Percentiles rank a stretch among this genome's conserved stretches.
These are phyloP conservation scores for Amanita rimosa DNA, from an alignment of 768 basidiomycete genomes.

Conservation along the genomic window DNA sequence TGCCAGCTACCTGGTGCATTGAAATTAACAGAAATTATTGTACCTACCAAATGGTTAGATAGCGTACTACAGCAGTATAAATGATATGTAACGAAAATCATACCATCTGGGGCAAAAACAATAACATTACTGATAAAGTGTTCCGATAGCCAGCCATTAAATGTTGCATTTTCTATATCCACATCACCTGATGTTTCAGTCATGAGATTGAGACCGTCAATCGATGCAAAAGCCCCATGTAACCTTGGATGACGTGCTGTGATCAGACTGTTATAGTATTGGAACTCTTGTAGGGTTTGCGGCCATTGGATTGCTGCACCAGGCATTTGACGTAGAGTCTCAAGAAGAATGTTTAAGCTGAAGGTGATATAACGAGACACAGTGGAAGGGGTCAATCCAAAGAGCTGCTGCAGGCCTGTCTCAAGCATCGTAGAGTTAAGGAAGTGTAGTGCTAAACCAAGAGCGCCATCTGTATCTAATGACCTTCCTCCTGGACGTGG, in stretches of 20 bases:
- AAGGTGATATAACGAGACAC: constrained; percentile 21
- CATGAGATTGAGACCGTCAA: too few relatives aligned
- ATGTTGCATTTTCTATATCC: too few relatives aligned
- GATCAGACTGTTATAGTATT: constrained; percentile 14
- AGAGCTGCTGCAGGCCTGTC: constrained; percentile 24
- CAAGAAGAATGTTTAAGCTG: constrained; percentile 17
- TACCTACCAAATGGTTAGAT: too few relatives aligned
- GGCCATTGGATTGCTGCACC: constrained; percentile 19
- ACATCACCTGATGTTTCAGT: too few relatives aligned
- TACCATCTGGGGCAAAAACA: too few relatives aligned
- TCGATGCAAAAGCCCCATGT: too few relatives aligned
- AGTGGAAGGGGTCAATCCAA: constrained; percentile 24
- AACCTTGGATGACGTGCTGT: constrained; percentile 5
- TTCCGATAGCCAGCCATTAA: too few relatives aligned
- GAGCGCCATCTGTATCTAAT: constrained; percentile 24
- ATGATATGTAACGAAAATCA: too few relatives aligned
- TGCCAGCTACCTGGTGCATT: too few relatives aligned
- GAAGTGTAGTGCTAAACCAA: constrained; percentile 27
- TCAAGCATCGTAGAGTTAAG: constrained; percentile 27
- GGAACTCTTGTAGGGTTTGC: constrained; percentile 13
- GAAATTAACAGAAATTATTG: too few relatives aligned
- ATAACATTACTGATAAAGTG: too few relatives aligned
- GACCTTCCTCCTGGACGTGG: background rate
- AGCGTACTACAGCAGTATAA: too few relatives aligned
- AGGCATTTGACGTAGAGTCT: constrained; percentile 14